phyloP scores from a whole-genome alignment of 192 early-diverging fungal species.

The Coemansia sp. region DNA sequence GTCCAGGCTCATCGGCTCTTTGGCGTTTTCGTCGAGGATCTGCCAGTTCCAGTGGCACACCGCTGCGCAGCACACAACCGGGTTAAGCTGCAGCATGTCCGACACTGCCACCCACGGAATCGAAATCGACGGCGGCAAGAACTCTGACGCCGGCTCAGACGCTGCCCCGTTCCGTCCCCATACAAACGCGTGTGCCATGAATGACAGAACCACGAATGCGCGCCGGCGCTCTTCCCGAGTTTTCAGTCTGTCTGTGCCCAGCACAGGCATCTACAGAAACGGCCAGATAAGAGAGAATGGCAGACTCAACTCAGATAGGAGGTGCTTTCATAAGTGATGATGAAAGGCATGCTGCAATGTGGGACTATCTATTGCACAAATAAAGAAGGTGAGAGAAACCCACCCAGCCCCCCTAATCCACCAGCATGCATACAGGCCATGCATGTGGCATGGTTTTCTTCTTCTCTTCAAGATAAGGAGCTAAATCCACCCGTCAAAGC shows the following conservation, averaged over 20 bases:
- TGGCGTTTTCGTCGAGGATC: slow-evolving; percentile 68
- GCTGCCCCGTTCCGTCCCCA: slow-evolving; percentile 82
- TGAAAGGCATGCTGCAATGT: background rate
- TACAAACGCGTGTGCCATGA: slow-evolving; percentile 89
- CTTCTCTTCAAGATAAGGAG: too few species aligned
- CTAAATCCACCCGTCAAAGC: too few species aligned
- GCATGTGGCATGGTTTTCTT: too few species aligned
- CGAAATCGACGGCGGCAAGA: slow-evolving; percentile 75
- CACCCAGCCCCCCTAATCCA: too few species aligned
- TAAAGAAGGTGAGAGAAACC: too few species aligned
- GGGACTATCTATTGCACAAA: too few species aligned
- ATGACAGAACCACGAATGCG: slow-evolving; percentile 84
- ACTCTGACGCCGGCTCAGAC: slow-evolving; percentile 60
- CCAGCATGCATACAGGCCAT: too few species aligned
- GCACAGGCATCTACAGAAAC: slow-evolving; percentile 68
- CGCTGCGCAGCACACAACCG: slow-evolving; percentile 83
- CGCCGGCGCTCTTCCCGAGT: slow-evolving; percentile 75
- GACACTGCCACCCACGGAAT: slow-evolving; percentile 82
- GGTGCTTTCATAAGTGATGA: background rate
- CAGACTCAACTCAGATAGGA: too few species aligned
- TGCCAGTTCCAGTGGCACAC: slow-evolving; percentile 92
- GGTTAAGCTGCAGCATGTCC: slow-evolving; percentile 76
- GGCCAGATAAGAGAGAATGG: too few species aligned
- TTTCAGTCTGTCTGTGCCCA: slow-evolving; percentile 62
- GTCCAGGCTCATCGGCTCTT: slow-evolving; percentile 67